Conservation (phyloP, 805 yeast genomes). For the Metschnikowia aberdeeniae region DNA sequence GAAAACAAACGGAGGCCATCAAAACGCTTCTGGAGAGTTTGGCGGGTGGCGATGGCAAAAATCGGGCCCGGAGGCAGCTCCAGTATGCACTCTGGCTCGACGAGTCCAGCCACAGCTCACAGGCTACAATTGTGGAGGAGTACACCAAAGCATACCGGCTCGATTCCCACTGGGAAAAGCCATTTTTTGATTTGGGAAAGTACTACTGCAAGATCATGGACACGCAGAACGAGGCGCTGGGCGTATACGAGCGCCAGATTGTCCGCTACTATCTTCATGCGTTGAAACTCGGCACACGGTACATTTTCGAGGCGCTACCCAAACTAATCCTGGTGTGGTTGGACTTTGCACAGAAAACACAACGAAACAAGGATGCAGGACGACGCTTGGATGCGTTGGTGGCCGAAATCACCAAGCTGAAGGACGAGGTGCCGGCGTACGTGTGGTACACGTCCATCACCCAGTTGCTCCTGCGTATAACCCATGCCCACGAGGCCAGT, state of each 20-base stretch:
- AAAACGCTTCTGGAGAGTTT: constrained; percentile 50
- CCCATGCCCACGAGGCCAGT: constrained; percentile 57
- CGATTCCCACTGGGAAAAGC: constrained; percentile 66
- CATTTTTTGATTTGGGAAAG: constrained; percentile 74
- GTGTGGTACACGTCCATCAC: constrained; percentile 83
- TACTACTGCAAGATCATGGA: constrained; percentile 77
- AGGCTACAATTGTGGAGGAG: constrained; percentile 65
- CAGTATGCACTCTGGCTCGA: constrained; percentile 89
- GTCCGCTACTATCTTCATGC: constrained; percentile 57
- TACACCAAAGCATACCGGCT: constrained; percentile 56
- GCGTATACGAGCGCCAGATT: constrained; percentile 52
- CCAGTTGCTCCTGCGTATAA: constrained; percentile 76
- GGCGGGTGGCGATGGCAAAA: constrained; percentile 13
- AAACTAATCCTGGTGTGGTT: constrained; percentile 90
- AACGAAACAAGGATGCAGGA: constrained; percentile 27
- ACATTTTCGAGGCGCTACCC: constrained; percentile 80
- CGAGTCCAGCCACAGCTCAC: constrained; percentile 74
- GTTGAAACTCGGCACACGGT: constrained; percentile 57
- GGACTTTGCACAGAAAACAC: constrained; percentile 51
- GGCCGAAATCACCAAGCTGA: constrained; percentile 43
- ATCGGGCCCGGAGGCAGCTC: constrained; percentile 50
- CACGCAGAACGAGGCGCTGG: constrained; percentile 48
- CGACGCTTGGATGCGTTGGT: constrained; percentile 43
- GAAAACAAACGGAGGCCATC: constrained; percentile 81
- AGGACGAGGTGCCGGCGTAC: constrained; percentile 44